phyloP scores from a whole-genome alignment of 805 yeast genomes.

The Nakazawaea ambrosiae region DNA sequence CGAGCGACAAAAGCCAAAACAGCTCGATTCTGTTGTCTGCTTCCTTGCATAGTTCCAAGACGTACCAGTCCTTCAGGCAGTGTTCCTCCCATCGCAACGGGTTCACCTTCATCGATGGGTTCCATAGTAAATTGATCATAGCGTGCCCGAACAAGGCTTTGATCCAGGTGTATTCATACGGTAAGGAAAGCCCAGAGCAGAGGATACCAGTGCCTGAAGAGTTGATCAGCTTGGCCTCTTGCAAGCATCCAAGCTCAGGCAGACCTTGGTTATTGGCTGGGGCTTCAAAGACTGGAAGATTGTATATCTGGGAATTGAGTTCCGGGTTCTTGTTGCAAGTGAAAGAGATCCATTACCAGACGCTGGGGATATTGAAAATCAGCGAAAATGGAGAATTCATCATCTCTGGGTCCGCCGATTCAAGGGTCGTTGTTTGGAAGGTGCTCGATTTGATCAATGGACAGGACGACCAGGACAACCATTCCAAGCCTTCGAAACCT shows the following conservation, averaged over 20 bases:
- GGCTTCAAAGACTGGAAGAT: slow-evolving; percentile 66
- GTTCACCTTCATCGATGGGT: slow-evolving; percentile 40
- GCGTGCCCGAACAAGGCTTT: slow-evolving; percentile 70
- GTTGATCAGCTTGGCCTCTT: slow-evolving; percentile 47
- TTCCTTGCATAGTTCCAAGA: slow-evolving; percentile 40
- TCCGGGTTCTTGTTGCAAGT: slow-evolving; percentile 71
- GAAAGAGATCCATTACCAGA: slow-evolving; percentile 81
- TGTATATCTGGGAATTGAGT: slow-evolving; percentile 79
- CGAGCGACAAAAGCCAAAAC: slow-evolving; percentile 18
- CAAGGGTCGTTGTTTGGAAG: slow-evolving; percentile 73
- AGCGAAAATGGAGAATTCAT: slow-evolving; percentile 58
- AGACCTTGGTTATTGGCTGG: slow-evolving; percentile 56
- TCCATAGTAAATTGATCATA: slow-evolving; percentile 46
- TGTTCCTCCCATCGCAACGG: slow-evolving; percentile 36
- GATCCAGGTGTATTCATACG: slow-evolving; percentile 63
- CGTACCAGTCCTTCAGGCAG: slow-evolving; percentile 43
- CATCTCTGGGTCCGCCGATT: slow-evolving; percentile 74
- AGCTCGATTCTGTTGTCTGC: slow-evolving; percentile 24
- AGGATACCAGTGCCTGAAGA: slow-evolving; percentile 81
- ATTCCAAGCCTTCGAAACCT: slow-evolving; percentile 43
- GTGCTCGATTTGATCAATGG: slow-evolving; percentile 46
- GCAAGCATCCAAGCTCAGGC: slow-evolving; percentile 23
- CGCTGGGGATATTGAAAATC: slow-evolving; percentile 51
- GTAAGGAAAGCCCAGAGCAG: slow-evolving; percentile 69
- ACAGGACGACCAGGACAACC: slow-evolving; percentile 15